A percentile compares a stretch with the other conserved stretches of the same genome.
Evolutionary conservation across 73 alveolate species (phyloP).

Genomic region (Breviolum minutum): DNA sequence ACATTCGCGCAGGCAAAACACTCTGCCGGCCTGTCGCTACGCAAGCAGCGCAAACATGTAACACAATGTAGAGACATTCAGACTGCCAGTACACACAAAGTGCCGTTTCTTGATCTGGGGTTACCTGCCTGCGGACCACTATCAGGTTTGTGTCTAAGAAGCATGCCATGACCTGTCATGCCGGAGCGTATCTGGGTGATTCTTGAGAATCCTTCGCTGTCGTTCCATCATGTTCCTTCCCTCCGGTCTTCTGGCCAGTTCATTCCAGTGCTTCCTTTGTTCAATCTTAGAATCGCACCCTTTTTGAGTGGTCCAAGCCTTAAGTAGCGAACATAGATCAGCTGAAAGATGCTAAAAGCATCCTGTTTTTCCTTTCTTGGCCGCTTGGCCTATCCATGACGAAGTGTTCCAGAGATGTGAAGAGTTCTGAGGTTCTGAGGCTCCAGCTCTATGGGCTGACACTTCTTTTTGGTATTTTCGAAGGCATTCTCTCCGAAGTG

Average conservation of each 20-base stretch:
- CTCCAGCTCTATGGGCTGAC: neutral
- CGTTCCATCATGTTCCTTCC: neutral
- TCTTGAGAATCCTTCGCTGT: neutral
- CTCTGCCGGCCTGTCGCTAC: neutral
- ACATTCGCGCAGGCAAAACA: slow-evolving; percentile 74
- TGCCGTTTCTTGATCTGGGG: neutral
- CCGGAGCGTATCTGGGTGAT: neutral
- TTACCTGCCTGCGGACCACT: slow-evolving; percentile 39
- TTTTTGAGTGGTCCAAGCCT: slow-evolving; percentile 66
- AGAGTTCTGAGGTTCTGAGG: neutral
- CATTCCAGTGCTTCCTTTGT: neutral
- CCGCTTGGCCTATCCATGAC: too few species aligned
- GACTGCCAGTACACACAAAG: neutral
- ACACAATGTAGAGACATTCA: neutral
- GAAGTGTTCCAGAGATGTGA: too few species aligned
- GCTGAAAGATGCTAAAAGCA: neutral
- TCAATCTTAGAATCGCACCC: neutral
- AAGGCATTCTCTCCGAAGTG: slow-evolving; percentile 18
- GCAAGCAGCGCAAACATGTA: neutral
- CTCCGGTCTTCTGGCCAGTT: neutral
- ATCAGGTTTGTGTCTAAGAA: slow-evolving; percentile 73
- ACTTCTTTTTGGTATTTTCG: neutral
- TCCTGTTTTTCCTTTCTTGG: neutral
- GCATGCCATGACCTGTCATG: slow-evolving; percentile 55
- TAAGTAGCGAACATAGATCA: neutral